Conservation (phyloP, 129 eudicot genomes). For the Rutidosis leptorrhynchoides region DNA sequence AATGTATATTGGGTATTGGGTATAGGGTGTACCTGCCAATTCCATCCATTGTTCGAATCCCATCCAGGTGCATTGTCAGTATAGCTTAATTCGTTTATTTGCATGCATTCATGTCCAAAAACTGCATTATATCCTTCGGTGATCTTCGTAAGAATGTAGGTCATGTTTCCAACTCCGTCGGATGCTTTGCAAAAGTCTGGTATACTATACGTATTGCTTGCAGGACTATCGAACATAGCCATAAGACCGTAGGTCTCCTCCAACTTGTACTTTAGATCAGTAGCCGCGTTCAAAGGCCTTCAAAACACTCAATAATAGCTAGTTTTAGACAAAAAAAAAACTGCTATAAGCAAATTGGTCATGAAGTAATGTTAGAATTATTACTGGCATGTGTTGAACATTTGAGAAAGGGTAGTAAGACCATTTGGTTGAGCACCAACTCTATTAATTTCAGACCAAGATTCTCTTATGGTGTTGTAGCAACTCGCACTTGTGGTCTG, state of each 20-base stretch:
- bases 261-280: constrained; percentile 17
- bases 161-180: constrained; percentile 21
- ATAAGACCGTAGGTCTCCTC: neutral
- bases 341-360: neutral
- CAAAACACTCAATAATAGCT: neutral
- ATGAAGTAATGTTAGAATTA: neutral
- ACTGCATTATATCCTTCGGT: constrained; percentile 10
- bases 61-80: constrained; percentile 13
- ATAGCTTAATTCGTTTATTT: neutral
- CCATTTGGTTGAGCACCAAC: constrained; percentile 39
- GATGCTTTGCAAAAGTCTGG: constrained; percentile 29
- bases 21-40: constrained; percentile 37
- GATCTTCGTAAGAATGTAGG: constrained; percentile 30
- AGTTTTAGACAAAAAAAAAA: neutral
- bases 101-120: neutral
- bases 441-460: constrained; percentile 43
- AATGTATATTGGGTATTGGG: neutral
- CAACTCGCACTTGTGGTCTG: constrained; percentile 40
- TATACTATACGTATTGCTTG: neutral
- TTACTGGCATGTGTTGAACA: constrained; percentile 43
- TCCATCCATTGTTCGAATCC: constrained; percentile 1
- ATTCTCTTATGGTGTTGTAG: constrained; percentile 40
- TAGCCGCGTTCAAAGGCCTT: constrained; percentile 33
- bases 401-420: constrained; percentile 32
- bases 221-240: constrained; percentile 32